Evolutionary conservation across 1,139 yeast species (phyloP).

Genomic region (Zhuliangozyma parablackwelliae): DNA sequence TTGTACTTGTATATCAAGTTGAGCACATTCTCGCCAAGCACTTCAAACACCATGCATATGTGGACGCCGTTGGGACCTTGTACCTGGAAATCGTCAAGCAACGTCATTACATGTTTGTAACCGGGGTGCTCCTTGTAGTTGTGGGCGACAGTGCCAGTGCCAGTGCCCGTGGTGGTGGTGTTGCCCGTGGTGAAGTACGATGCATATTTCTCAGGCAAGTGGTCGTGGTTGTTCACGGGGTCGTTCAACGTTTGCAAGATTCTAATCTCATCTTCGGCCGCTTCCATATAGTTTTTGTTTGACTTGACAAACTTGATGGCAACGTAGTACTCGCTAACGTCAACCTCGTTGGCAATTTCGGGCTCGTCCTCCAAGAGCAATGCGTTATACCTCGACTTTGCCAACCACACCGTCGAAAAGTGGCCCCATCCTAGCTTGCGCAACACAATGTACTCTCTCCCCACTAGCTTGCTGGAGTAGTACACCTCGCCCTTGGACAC

Average conservation of each 20-base stretch:
- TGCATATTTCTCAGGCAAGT: constrained; percentile 19
- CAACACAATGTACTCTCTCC: constrained; percentile 27
- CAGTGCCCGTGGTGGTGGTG: too few species aligned
- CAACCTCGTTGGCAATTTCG: constrained; percentile 1
- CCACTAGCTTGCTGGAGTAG: constrained; percentile 21
- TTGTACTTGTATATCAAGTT: constrained; percentile 37
- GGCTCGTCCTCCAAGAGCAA: constrained; percentile 1
- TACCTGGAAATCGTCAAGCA: constrained; percentile 38
- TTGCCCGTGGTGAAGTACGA: constrained; percentile 11
- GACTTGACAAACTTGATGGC: constrained; percentile 42
- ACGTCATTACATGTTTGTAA: constrained; percentile 35
- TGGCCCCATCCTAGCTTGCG: constrained; percentile 79
- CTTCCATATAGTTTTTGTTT: constrained; percentile 36
- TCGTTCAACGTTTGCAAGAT: constrained; percentile 21
- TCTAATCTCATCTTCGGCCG: constrained; percentile 41
- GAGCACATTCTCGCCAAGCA: constrained; percentile 38
- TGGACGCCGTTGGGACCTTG: constrained; percentile 41
- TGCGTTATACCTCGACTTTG: constrained; percentile 35
- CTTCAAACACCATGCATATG: constrained; percentile 43
- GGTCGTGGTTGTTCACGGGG: constrained; percentile 17
- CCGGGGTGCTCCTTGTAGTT: constrained; percentile 33
- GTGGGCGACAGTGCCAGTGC: too few species aligned
- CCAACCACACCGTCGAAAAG: constrained; percentile 86
- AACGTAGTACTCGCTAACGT: constrained; percentile 24
- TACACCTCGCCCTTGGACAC: constrained; percentile 37